Evolutionary conservation across 139 green algal species (phyloP).

Genomic region (Auxenochlorella pyrenoidosa): DNA sequence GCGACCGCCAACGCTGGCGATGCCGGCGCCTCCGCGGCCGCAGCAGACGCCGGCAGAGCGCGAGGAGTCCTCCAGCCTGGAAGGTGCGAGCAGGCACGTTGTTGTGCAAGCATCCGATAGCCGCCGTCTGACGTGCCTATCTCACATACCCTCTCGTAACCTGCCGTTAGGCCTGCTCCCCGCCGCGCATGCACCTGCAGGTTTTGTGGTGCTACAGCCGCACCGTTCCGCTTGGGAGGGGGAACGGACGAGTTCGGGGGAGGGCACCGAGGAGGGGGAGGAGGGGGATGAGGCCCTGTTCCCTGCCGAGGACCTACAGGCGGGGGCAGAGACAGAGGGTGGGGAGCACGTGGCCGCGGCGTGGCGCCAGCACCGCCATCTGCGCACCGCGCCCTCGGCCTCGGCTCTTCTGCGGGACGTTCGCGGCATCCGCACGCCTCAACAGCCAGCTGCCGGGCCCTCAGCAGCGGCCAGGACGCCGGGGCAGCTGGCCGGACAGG

Average conservation of each 20-base stretch:
- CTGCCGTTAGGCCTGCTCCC: too few species aligned
- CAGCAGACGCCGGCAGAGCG: not conserved
- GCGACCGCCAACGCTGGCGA: not conserved
- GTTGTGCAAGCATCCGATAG: not conserved
- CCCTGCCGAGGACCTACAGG: not conserved
- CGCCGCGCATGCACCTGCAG: not conserved
- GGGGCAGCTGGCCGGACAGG: not conserved
- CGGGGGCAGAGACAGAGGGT: too few species aligned
- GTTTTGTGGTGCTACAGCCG: not conserved
- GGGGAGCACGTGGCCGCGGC: not conserved
- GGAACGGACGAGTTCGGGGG: not conserved
- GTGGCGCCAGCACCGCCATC: not conserved
- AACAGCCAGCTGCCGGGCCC: not conserved
- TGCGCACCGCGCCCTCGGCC: not conserved
- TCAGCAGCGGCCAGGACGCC: not conserved
- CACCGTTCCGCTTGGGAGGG: not conserved
- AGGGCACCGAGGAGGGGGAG: not conserved
- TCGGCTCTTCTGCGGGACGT: not conserved
- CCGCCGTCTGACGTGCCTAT: too few species aligned
- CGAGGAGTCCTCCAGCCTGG: not conserved
- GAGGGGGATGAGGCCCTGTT: not conserved
- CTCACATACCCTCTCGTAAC: too few species aligned
- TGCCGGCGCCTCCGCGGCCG: not conserved
- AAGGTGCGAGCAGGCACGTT: not conserved
- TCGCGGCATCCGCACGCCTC: not conserved